phyloP scores from a whole-genome alignment of 345 rosid species.

The Eucalyptus cloeziana region DNA sequence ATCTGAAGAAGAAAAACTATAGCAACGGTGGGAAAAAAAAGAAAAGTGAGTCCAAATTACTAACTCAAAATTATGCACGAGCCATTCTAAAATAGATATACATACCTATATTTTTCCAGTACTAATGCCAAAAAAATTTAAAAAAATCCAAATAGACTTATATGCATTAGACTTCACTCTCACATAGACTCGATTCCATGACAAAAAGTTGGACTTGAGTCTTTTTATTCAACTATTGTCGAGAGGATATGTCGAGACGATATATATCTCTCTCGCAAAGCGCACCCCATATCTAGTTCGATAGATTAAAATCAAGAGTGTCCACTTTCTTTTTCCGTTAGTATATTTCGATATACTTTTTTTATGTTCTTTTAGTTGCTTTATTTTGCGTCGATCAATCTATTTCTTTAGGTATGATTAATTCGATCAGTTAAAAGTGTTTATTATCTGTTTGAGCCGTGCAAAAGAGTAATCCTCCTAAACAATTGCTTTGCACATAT shows the following conservation, averaged over 20 bases:
- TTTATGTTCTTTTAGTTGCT: background rate
- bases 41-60: background rate
- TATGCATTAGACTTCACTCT: background rate
- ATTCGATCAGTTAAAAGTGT: background rate
- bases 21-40: background rate
- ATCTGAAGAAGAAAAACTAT: background rate
- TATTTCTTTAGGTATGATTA: background rate
- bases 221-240: background rate
- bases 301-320: background rate
- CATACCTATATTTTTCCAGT: background rate
- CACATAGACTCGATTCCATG: background rate
- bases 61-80: background rate
- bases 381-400: background rate
- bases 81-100: background rate
- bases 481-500: background rate
- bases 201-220: background rate
- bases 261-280: background rate
- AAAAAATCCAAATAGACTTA: background rate
- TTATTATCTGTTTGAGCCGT: background rate
- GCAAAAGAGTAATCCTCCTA: background rate
- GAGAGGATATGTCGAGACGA: fast-evolving
- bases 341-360: background rate
- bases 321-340: fast-evolving
- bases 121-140: background rate
- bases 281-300: fast-evolving